A percentile compares a stretch with the other conserved stretches of the same genome.
These are phyloP conservation scores for Capronia epimyces DNA, from an alignment of 2,329 filamentous ascomycete genomes.

Conservation along the genomic window DNA sequence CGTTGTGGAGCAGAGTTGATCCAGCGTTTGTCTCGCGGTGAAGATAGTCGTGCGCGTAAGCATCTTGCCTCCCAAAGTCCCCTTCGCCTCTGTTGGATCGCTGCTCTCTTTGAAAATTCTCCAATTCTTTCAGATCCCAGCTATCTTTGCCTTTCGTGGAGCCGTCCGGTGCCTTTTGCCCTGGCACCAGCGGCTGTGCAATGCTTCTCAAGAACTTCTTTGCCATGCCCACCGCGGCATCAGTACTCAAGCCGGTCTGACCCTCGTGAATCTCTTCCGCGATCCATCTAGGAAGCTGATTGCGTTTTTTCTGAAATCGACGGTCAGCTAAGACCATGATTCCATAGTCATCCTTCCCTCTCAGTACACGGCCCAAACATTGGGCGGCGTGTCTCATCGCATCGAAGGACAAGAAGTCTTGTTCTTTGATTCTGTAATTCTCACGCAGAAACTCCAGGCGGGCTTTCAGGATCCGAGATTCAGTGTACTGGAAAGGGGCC, in stretches of 20 bases:
- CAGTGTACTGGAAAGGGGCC: constrained; percentile 97
- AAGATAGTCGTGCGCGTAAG: constrained; percentile 28
- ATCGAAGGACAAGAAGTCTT: constrained; percentile 97
- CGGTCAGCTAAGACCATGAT: constrained; percentile 97
- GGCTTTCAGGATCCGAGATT: constrained; percentile 93
- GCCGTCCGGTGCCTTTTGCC: constrained; percentile 62
- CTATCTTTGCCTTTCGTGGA: constrained; percentile 65
- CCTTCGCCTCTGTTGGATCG: constrained; percentile 52
- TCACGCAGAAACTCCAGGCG: constrained; percentile 93
- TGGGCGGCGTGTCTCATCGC: constrained; percentile 99
- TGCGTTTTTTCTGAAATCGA: constrained; percentile 84
- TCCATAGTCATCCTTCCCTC: constrained; percentile 98
- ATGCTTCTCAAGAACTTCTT: constrained; percentile 86
- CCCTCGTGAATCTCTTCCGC: constrained; percentile 77
- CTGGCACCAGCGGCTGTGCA: constrained; percentile 79
- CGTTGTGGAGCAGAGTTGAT: constrained; percentile 3
- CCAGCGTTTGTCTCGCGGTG: constrained; percentile 28
- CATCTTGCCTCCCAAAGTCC: constrained; percentile 31
- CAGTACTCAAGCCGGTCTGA: constrained; percentile 85
- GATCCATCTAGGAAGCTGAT: constrained; percentile 94
- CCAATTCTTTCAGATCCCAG: constrained; percentile 77
- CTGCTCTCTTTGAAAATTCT: constrained; percentile 62
- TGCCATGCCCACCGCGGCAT: constrained; percentile 86
- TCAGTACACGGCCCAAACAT: constrained; percentile 85
- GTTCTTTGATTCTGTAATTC: constrained; percentile 92